phyloP scores from a whole-genome alignment of 768 basidiomycete genomes.

The Hypholoma sublateritium region DNA sequence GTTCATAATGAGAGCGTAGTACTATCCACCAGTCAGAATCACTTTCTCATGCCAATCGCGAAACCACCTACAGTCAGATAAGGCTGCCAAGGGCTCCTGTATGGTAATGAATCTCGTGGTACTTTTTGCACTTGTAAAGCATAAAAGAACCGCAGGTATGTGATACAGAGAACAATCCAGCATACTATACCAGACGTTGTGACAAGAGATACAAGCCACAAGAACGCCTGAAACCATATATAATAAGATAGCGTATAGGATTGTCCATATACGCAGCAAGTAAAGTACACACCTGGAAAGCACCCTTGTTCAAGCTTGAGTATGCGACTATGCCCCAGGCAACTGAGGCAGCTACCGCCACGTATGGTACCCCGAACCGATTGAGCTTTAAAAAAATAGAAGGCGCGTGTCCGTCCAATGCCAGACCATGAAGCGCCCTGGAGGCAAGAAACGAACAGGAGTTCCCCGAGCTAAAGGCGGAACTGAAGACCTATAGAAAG shows the following conservation, averaged over 20 bases:
- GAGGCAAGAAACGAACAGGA: constrained; percentile 46
- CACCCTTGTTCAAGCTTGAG: constrained; percentile 25
- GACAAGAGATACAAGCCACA: constrained; percentile 28
- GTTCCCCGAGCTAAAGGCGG: constrained; percentile 61
- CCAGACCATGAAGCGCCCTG: constrained; percentile 38
- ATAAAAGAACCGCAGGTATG: constrained; percentile 30
- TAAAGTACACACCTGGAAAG: constrained; percentile 19
- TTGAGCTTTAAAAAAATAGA: constrained; percentile 29
- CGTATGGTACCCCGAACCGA: constrained; percentile 29
- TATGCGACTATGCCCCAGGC: constrained; percentile 27
- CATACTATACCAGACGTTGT: constrained; percentile 32
- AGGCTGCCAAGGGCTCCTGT: constrained; percentile 46
- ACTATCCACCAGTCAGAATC: constrained; percentile 13
- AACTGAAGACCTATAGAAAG: constrained; percentile 41
- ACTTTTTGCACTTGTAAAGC: constrained; percentile 29
- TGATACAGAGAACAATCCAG: constrained; percentile 28
- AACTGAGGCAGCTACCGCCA: constrained; percentile 24
- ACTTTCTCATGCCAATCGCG: neutral
- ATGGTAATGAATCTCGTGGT: constrained; percentile 29
- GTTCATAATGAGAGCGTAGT: constrained; percentile 28
- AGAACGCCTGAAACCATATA: constrained; percentile 20
- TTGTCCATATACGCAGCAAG: neutral
- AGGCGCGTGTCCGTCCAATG: constrained; percentile 38
- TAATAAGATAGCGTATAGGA: neutral
- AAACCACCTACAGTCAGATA: constrained; percentile 34